Percentiles rank a stretch among this genome's conserved stretches.
Evolutionary conservation across 176 grass and related monocot species (phyloP).

Genomic region (Cocos nucifera): DNA sequence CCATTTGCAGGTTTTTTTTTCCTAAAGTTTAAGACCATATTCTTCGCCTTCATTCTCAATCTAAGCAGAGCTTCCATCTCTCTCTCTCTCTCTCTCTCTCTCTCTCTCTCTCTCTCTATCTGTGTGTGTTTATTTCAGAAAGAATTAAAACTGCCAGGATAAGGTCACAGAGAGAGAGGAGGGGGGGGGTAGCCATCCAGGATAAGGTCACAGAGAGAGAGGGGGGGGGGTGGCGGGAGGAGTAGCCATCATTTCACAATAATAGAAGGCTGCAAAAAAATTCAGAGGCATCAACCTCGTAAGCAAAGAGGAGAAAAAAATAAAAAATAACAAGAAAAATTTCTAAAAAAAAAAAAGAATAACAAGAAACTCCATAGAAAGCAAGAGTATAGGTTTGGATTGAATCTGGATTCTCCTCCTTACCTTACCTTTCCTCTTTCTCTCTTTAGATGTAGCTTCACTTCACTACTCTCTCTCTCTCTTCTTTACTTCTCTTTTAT

Average conservation of each 20-base stretch:
- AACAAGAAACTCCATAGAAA: not conserved
- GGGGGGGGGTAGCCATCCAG: constrained; percentile 9
- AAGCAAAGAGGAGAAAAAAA: not conserved
- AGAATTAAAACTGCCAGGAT: not conserved
- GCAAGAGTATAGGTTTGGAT: not conserved
- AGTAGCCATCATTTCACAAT: constrained; percentile 30
- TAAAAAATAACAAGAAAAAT: not conserved
- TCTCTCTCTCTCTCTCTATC: too few species aligned
- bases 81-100: not conserved
- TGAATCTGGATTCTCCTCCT: not conserved
- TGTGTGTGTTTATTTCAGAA: not conserved
- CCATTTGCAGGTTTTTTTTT: constrained; percentile 33
- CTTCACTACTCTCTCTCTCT: not conserved
- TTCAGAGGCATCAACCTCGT: constrained; percentile 17
- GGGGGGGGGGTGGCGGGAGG: not conserved
- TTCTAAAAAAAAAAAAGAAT: not conserved
- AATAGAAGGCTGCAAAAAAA: constrained; percentile 2
- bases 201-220: not conserved
- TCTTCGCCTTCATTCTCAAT: too few species aligned
- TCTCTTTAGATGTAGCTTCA: constrained; percentile 8
- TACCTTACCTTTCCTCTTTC: not conserved
- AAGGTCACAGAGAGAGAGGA: not conserved
- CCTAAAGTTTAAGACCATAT: too few species aligned
- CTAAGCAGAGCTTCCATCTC: not conserved
- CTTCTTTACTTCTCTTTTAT: not conserved